phyloP scores from a whole-genome alignment of 1,284 basidiomycete species.

The Cutaneotrichosporon sp. region DNA sequence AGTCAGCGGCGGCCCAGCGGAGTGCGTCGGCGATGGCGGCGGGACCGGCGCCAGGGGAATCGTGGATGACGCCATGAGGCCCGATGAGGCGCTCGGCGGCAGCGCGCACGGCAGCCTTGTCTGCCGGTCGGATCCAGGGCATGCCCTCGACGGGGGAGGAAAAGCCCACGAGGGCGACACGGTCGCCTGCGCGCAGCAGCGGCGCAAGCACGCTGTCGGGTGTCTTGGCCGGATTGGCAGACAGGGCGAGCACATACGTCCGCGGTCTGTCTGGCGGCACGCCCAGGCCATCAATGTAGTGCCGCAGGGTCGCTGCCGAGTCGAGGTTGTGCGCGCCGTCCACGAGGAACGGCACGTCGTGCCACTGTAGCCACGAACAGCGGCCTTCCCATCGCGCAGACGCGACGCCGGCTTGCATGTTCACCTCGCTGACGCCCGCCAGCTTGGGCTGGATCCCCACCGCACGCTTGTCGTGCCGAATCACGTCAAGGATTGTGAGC shows the following conservation, averaged over 20 bases:
- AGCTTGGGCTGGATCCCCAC: constrained; percentile 35
- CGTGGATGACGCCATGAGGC: constrained; percentile 10
- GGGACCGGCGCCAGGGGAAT: constrained; percentile 11
- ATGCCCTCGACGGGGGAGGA: constrained; percentile 75
- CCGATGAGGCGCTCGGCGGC: constrained; percentile 39
- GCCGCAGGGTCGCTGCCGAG: constrained; percentile 64
- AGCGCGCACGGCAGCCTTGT: constrained; percentile 51
- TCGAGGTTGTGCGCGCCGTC: constrained; percentile 97
- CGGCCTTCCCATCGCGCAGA: constrained; percentile 72
- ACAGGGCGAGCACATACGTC: constrained; percentile 69
- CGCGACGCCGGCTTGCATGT: constrained; percentile 59
- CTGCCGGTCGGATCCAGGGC: constrained; percentile 76
- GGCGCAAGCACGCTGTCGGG: constrained; percentile 64
- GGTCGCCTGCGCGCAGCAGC: constrained; percentile 52
- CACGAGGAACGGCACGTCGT: constrained; percentile 56
- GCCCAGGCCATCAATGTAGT: constrained; percentile 60
- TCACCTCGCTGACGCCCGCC: constrained; percentile 50
- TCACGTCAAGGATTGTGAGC: constrained; percentile 58
- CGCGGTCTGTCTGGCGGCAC: constrained; percentile 33
- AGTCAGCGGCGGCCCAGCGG: constrained; percentile 31
- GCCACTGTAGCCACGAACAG: constrained; percentile 58
- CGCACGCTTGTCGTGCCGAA: constrained; percentile 53
- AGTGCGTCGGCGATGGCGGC: constrained; percentile 25
- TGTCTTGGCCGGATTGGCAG: constrained; percentile 73
- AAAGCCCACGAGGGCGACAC: constrained; percentile 56